Percentiles rank a stretch among this genome's conserved stretches.
Evolutionary conservation across 345 rosid species (phyloP).

Genomic region (Clarkia xantiana): DNA sequence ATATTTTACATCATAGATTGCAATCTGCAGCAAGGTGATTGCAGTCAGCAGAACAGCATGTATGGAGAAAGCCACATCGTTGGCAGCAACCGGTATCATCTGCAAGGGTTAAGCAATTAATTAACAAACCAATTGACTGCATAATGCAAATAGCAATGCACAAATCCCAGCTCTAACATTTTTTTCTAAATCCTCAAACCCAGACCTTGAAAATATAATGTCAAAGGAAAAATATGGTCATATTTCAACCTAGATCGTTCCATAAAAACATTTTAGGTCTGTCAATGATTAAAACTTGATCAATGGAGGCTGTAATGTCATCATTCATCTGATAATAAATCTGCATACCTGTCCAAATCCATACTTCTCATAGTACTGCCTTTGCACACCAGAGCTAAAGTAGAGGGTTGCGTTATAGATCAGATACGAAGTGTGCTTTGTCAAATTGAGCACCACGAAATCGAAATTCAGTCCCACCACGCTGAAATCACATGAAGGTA

Average conservation of each 20-base stretch:
- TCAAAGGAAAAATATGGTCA: too few relatives aligned
- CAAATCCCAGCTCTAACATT: too few relatives aligned
- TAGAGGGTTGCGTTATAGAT: conserved; percentile 76
- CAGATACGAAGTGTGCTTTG: conserved; percentile 87
- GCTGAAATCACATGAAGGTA: conserved; percentile 12
- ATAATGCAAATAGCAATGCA: too few relatives aligned
- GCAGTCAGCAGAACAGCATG: conserved; percentile 81
- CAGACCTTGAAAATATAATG: too few relatives aligned
- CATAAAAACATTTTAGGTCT: too few relatives aligned
- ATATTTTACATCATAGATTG: conserved; percentile 54
- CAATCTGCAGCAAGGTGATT: conserved; percentile 51
- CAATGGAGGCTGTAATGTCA: too few relatives aligned
- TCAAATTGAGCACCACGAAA: conserved; percentile 75
- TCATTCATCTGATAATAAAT: too few relatives aligned
- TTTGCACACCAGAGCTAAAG: conserved; percentile 64
- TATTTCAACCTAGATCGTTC: too few relatives aligned
- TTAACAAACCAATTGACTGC: too few relatives aligned
- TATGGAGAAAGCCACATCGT: conserved; percentile 84
- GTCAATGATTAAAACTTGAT: too few relatives aligned
- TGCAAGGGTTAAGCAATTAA: conserved; percentile 15
- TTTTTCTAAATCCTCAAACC: too few relatives aligned
- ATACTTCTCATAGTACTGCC: conserved; percentile 64
- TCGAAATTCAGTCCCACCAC: conserved; percentile 94
- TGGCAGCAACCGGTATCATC: conserved; percentile 94
- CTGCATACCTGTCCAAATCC: conserved; percentile 35